Base-by-base conservation (phyloP, 2,329 filamentous ascomycete genomes). In the Sarocladium strictum region DNA sequence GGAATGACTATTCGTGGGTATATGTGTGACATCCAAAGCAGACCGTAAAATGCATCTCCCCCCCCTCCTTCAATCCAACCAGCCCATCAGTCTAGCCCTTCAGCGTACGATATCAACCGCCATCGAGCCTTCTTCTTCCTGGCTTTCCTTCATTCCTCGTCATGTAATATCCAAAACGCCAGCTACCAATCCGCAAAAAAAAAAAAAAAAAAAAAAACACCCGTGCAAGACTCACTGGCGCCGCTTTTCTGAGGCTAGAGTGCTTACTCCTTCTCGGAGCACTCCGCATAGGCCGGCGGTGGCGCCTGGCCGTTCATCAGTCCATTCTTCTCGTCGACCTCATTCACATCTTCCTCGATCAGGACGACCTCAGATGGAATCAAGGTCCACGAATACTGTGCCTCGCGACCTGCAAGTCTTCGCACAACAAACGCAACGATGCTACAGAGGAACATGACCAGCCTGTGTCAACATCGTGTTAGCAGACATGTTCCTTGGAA, bases 381-480 rank as follows among this genome's bases (percentile, higher is more conserved):
- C 64, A 67, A 41, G 64, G 64, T 41, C 65, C 66, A 58, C 66
- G 62, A 53, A 56, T 63, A 65, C 57, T 58, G 52, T 63, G 64
- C 53, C 66, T 65, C 29, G 63, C 62, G 59, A 64, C 64, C 53
- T 63, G 62, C 38, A 60, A 56, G 24, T 26, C 32, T 35, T 12
- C 56, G 63, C 60, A 50, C 76, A 73, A 53, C 80, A 78, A 80
- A 81, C 53, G 85, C 77, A 54, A 84, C 73, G 53, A 86, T 61
- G 52, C 80, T 83, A 58, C 85, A 85, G 38, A 86, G 67, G 55
- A 84, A 70, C 78, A 90, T 86, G 54, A 84, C 85, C 47, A 89
- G 65, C 38, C 77, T 80, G 54, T 14, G 24, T 43, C 17, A 14
- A 7, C n/a, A n/a, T n/a, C n/a, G 15, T 23, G 60, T 74, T 61